Conservation (phyloP, 768 basidiomycete genomes). For the Amanita phalloides region DNA sequence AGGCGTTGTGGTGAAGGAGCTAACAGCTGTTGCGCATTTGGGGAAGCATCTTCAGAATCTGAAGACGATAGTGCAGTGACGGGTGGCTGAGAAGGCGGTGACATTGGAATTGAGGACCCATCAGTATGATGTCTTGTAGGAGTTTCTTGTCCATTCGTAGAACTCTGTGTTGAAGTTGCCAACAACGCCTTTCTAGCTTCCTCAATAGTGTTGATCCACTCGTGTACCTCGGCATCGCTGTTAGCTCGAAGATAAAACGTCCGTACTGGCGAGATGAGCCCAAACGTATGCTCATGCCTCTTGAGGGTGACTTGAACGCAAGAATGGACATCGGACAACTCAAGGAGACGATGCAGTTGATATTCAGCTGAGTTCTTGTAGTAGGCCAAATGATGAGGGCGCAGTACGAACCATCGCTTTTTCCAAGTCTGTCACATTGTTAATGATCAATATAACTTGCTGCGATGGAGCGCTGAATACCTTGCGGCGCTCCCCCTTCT, state of each 20-base stretch:
- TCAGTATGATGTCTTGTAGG: slow-evolving; percentile 18
- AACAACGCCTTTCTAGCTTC: slow-evolving; percentile 58
- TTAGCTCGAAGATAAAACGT: slow-evolving; percentile 90
- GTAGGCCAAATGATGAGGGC: slow-evolving; percentile 87
- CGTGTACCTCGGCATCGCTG: slow-evolving; percentile 56
- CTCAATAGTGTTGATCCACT: slow-evolving; percentile 80
- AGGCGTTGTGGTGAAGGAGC: slow-evolving; percentile 34
- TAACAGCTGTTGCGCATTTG: slow-evolving; percentile 15
- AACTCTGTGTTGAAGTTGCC: slow-evolving; percentile 50
- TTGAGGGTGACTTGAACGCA: slow-evolving; percentile 84
- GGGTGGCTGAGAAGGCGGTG: slow-evolving; percentile 36
- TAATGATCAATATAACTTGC: slow-evolving; percentile 1
- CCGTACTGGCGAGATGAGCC: slow-evolving; percentile 79
- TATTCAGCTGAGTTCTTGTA: slow-evolving; percentile 97
- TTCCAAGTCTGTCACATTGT: slow-evolving; percentile 78
- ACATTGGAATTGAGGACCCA: slow-evolving; percentile 25
- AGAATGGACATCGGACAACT: slow-evolving; percentile 81
- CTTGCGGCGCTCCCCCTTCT: slow-evolving; percentile 97
- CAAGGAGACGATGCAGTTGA: slow-evolving; percentile 79
- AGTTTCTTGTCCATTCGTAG: slow-evolving; percentile 42
- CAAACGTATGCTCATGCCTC: slow-evolving; percentile 82
- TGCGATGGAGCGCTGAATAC: slow-evolving; percentile 26
- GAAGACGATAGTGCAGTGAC: slow-evolving; percentile 55
- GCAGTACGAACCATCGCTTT: slow-evolving; percentile 96
- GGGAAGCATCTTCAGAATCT: slow-evolving; percentile 66